A percentile compares a stretch with the other conserved stretches of the same genome.
These are phyloP conservation scores for Clavispora asparagi DNA, from an alignment of 805 yeast species.

Conservation along the genomic window DNA sequence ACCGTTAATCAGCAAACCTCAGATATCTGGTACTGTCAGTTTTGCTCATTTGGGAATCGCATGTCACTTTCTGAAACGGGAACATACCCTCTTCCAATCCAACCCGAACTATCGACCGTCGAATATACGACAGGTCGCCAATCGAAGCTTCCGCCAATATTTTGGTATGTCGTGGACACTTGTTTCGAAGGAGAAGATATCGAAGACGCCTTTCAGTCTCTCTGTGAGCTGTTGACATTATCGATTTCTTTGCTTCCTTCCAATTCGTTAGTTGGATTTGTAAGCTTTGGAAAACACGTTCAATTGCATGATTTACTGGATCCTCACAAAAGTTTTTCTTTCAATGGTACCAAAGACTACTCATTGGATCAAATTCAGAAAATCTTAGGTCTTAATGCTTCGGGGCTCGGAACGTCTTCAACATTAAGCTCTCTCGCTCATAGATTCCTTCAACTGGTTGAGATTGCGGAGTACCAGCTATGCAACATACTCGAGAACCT, in stretches of 20 bases:
- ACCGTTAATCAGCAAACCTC: constrained; percentile 20
- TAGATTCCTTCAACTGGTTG: constrained; percentile 44
- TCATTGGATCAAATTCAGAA: constrained; percentile 42
- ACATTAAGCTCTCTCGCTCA: constrained; percentile 6
- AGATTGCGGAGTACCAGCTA: constrained; percentile 47
- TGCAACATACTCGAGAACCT: constrained; percentile 45
- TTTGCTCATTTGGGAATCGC: constrained; percentile 47
- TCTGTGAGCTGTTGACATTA: constrained; percentile 45
- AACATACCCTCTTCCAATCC: constrained; percentile 26
- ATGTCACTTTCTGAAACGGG: constrained; percentile 29
- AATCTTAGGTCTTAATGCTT: constrained; percentile 40
- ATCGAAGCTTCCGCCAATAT: constrained; percentile 42
- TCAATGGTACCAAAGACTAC: constrained; percentile 55
- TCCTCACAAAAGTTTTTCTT: constrained; percentile 25
- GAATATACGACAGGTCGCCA: constrained; percentile 44
- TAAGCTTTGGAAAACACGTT: constrained; percentile 57
- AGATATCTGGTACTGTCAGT: constrained; percentile 50
- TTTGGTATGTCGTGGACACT: constrained; percentile 53
- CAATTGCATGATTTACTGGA: constrained; percentile 47
- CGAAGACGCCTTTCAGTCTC: constrained; percentile 32
- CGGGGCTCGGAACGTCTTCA: constrained; percentile 17
- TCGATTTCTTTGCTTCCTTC: constrained; percentile 49
- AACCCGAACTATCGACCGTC: constrained; percentile 33
- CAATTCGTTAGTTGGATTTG: constrained; percentile 50
- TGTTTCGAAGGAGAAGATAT: constrained; percentile 50